Base-by-base conservation (phyloP, 805 yeast species). In the Candida corydali region DNA sequence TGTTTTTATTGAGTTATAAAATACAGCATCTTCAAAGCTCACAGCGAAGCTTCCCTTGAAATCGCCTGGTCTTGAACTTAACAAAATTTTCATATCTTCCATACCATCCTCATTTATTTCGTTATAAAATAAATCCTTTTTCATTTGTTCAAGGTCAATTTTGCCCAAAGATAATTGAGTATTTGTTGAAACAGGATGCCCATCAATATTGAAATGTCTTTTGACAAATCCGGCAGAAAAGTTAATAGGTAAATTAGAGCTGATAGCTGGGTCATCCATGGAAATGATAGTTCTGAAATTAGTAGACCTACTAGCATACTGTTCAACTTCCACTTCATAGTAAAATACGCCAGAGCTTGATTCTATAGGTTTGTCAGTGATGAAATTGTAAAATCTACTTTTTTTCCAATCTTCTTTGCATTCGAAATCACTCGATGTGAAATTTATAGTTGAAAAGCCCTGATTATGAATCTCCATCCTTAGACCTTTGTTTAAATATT, bases 21-120 rank as follows among this genome's bases (percentile, higher is more conserved):
- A 67, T 15, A 54, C 44, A 48, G 60, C 59, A 41, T 64, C 68
- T 31, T 63, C 65, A 45, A 63, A 65, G 45, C 57, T 61, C 16
- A 67, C 55, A 1, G 69, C 71, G 45, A 55, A 62, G 38, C 70
- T 64, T 3, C 71, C 71, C 29, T 52, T 58, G 32, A 67, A 46
- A 12, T 62, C 65, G 1, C 73, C 73, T 2, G 71, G 72, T 39
- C 56, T 63, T 3, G 51, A 43, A 18, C 54, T 50, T 20, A 66
- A 43, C 19, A 60, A 50, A 5, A 47, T 38, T n/a, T 54, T 52
- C 5, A 55, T 45, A 27, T 50, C 52, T 4, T 40, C 20, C 39
- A 43, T 22, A 24, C 8, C 15, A 14, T 42, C 45, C 12, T 15
- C 22, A 4, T 30, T 26, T 3, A 24, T 15, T 32, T 51, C 53